Percentiles rank a stretch among this genome's conserved stretches.
Conservation (phyloP, 2,329 filamentous ascomycete species). For the Leptographium radiaticola region DNA sequence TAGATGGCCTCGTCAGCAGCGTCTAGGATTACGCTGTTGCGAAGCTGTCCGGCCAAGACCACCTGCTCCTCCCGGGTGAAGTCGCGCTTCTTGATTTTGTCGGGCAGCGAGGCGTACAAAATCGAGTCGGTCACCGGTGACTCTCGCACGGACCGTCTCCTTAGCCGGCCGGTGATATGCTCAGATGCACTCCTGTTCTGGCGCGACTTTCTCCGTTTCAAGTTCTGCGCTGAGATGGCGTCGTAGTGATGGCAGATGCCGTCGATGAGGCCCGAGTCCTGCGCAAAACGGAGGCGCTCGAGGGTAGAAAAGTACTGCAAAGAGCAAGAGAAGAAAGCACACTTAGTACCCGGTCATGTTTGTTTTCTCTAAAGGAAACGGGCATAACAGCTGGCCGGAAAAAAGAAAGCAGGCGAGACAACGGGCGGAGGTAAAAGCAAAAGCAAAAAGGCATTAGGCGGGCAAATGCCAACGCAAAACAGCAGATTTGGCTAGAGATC, state of each 20-base stretch:
- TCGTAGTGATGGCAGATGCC: constrained; percentile 24
- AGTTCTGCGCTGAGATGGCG: constrained; percentile 18
- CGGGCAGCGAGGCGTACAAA: constrained; percentile 58
- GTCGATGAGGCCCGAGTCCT: constrained; percentile 23
- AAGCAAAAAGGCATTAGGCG: neutral
- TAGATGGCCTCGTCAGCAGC: constrained; percentile 43
- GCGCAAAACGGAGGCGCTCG: constrained; percentile 55
- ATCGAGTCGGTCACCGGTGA: constrained; percentile 37
- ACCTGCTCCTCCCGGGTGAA: constrained; percentile 61
- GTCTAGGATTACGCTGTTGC: constrained; percentile 22
- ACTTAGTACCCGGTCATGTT: constrained; percentile 10
- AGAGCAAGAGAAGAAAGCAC: constrained; percentile 1
- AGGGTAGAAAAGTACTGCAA: constrained; percentile 59
- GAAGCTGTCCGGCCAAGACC: constrained; percentile 38
- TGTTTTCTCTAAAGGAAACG: neutral
- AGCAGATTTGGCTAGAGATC: no score
- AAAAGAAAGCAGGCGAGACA: neutral
- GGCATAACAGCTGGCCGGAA: neutral
- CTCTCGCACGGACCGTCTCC: constrained; percentile 19
- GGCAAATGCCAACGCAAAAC: neutral
- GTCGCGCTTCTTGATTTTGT: constrained; percentile 57
- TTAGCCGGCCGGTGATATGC: constrained; percentile 17
- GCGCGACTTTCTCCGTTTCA: constrained; percentile 17
- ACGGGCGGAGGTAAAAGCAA: neutral
- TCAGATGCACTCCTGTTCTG: constrained; percentile 19